Evolutionary conservation across 495 filamentous ascomycete species (phyloP), one percentile per base, ranked within the genome.

Genomic region (Clohesyomyces aquaticus): DNA sequence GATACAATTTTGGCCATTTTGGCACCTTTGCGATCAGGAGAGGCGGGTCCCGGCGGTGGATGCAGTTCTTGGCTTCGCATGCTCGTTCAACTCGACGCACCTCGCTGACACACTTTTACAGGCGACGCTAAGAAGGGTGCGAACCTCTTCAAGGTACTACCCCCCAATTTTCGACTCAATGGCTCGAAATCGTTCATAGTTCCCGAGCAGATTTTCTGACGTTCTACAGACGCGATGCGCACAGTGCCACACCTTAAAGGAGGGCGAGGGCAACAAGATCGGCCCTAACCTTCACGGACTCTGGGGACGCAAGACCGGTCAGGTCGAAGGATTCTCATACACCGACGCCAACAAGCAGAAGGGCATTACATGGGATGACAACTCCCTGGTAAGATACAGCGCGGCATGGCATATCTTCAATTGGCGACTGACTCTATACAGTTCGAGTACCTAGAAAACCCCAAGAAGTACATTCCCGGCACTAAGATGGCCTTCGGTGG

Each of bases 401-500:
- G 35, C 21, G 29, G 3, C 51, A 1, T 10, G 2, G 2, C 16
- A 4, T 2, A 32, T 32, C 19, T 16, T 23, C 41, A 29, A n/a
- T 22, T 6, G n/a, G 8, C n/a, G 8, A 6, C 21, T 47, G 6
- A 18, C 19, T 47, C 51, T 55, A 41, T 28, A 9, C 51, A 55
- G 89, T 93, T 91, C 76, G 80, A 85, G 64, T 93, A 93, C 83
- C 87, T 93, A 73, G 90, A 93, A 81, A 93, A 93, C 83, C 90
- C 90, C 70, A 93, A 93, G 83, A 93, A 93, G 79, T 93, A 87
- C 87, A 98, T 99, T 66, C 95, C 94, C 72, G 94, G 94, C 70
- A 99, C 94, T 79, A 99, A 99, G 91, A 99, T 99, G 94, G 94
- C 94, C 74, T 99, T 99, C 78, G 94, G 94, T 82, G 94, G 94